Evolutionary conservation across 2,329 filamentous ascomycete genomes (phyloP), one percentile per base, ranked within the genome.

Genomic region (Nannizziopsis barbatae): DNA sequence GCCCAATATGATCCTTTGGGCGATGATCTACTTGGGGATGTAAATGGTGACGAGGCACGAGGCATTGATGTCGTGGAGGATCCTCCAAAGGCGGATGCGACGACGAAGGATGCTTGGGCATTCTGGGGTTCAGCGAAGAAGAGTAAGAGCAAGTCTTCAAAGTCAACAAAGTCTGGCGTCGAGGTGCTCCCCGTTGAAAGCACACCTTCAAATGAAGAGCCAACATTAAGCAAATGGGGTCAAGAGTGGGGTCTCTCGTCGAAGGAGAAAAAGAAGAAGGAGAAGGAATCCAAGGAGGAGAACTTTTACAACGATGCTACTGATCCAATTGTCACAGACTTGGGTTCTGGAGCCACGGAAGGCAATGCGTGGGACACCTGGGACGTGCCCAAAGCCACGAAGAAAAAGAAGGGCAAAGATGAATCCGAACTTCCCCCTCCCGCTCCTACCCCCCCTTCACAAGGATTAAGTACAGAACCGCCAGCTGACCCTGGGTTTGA

Each of bases 221-320:
- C 47, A n/a, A 45, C 47, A 4, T 35, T 50, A 14, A 45, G 42
- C 70, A 68, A 58, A 57, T 50, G 47, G 42, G 47, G 18, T 10
- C 45, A 53, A 40, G 49, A 48, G 52, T 73, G 68, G 65, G 64
- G 65, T 49, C 63, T 60, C 53, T 65, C 65, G 50, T 61, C 65
- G 49, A 71, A 71, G 54, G 71, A 69, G 55, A 71, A 71, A 55
- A 71, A 67, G 45, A 69, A 71, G 58, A 71, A 71, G 55, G 70
- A 71, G 58, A 71, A 71, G 55, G 60, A 68, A 37, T 67, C 66
- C 42, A 67, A 72, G 50, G 73, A 67, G 53, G 61, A 65, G 62
- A 62, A 55, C 20, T 51, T 49, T 18, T 48, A 42, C 8, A 54
- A 60, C 30, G 58, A 69, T 43, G 65, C 71, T 36, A 32, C 52